Percentiles rank a stretch among this genome's conserved stretches.
Evolutionary conservation across 2,329 filamentous ascomycete genomes (phyloP).

Genomic region (Pseudocercospora vitis): DNA sequence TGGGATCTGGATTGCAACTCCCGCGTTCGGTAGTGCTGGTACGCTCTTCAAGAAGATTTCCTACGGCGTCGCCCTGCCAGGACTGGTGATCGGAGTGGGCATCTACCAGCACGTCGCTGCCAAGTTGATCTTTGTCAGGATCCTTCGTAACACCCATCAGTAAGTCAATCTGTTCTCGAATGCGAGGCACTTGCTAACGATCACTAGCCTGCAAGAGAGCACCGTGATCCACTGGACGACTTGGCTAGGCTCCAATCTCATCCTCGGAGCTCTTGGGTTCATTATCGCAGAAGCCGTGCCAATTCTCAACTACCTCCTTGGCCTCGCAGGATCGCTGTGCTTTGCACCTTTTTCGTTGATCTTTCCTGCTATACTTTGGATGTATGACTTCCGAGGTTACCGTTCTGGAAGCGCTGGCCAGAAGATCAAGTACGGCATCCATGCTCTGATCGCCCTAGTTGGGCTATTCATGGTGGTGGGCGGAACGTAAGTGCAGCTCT

Average conservation of each 20-base stretch:
- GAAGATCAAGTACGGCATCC: slow-evolving; percentile 41
- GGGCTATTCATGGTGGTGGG: slow-evolving; percentile 49
- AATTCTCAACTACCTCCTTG: slow-evolving; percentile 55
- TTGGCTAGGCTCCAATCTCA: slow-evolving; percentile 50
- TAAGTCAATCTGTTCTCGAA: slow-evolving; percentile 5
- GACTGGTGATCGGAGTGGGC: slow-evolving; percentile 51
- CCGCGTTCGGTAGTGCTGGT: slow-evolving; percentile 61
- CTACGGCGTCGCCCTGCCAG: slow-evolving; percentile 59
- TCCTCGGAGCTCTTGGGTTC: slow-evolving; percentile 47
- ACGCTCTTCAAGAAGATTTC: slow-evolving; percentile 59
- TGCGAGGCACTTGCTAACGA: not conserved
- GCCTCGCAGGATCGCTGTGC: slow-evolving; percentile 49
- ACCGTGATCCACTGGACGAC: slow-evolving; percentile 51
- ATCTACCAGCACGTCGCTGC: slow-evolving; percentile 51
- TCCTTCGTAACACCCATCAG: slow-evolving; percentile 52
- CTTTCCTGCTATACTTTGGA: slow-evolving; percentile 52
- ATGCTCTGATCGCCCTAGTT: slow-evolving; percentile 45
- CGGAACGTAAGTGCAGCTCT: slow-evolving; percentile 38
- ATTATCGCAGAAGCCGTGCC: slow-evolving; percentile 55
- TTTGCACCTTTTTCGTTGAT: slow-evolving; percentile 52
- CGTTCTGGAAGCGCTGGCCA: slow-evolving; percentile 39
- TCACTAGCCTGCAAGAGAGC: slow-evolving; percentile 45
- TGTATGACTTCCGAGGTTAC: slow-evolving; percentile 49
- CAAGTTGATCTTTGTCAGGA: slow-evolving; percentile 57
- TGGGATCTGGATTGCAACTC: slow-evolving; percentile 61